Conservation (phyloP, 2,329 filamentous ascomycete genomes). For the Trichoderma koningiopsis region DNA sequence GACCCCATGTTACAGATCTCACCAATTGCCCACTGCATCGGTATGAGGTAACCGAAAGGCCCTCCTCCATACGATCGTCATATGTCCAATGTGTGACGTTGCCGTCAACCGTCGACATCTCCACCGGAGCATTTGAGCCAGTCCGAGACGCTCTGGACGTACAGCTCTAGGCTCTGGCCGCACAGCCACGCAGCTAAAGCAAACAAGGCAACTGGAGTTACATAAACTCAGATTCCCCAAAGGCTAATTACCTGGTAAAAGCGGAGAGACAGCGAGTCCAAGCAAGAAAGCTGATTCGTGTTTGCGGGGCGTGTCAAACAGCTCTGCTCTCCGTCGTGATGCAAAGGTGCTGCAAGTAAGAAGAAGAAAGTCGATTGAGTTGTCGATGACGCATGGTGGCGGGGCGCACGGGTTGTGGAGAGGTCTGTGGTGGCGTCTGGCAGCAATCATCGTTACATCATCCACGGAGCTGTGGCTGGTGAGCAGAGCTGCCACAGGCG, state of each 20-base stretch:
- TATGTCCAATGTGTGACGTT: slow-evolving; percentile 21
- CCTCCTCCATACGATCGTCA: slow-evolving; percentile 13
- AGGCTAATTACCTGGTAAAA: neutral
- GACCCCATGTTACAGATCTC: neutral
- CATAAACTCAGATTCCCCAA: neutral
- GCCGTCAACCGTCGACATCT: neutral
- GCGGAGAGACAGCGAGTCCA: neutral
- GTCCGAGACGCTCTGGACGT: neutral
- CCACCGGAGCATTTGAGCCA: neutral
- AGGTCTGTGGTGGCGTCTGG: neutral
- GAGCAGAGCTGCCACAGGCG: neutral
- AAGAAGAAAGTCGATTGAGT: neutral
- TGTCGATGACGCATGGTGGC: slow-evolving; percentile 20
- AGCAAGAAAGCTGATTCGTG: neutral
- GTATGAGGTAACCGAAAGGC: neutral
- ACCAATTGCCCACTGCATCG: neutral
- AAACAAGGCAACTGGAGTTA: neutral
- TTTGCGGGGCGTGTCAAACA: neutral
- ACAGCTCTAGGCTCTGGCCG: neutral
- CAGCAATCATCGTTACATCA: slow-evolving; percentile 24
- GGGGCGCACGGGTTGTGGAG: slow-evolving; percentile 4
- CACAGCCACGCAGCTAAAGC: neutral
- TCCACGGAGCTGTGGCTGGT: slow-evolving; percentile 21
- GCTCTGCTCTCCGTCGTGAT: neutral
- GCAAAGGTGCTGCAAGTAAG: neutral